A percentile compares a stretch with the other conserved stretches of the same genome.
phyloP scores from a whole-genome alignment of 164 flowering plant species.

The Tinospora cordifolia region DNA sequence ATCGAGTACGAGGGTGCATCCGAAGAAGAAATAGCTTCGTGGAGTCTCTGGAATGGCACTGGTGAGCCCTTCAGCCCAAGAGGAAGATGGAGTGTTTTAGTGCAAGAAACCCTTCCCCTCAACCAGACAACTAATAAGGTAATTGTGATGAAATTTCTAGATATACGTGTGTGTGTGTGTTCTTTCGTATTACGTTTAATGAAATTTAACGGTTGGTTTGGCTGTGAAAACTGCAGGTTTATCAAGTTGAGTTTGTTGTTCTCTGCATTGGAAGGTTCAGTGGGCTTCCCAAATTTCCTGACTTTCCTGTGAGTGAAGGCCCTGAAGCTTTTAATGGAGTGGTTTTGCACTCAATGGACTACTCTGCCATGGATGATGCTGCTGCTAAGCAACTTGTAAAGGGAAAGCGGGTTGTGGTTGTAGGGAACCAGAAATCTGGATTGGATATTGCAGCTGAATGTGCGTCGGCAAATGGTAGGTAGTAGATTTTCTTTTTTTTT shows the following conservation, averaged over 20 bases:
- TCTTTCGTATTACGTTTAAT: no score
- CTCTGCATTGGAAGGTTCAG: conserved; percentile 47
- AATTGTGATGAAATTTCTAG: no score
- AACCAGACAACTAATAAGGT: no score
- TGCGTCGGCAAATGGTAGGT: conserved; percentile 31
- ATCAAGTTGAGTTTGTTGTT: conserved; percentile 43
- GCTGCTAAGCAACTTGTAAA: conserved; percentile 28
- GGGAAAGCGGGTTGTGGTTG: conserved; percentile 34
- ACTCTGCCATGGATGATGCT: conserved; percentile 39
- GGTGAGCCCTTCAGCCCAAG: conserved; percentile 28
- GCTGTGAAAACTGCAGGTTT: no score
- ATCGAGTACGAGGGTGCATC: conserved; percentile 27
- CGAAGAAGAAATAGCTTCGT: conserved; percentile 24
- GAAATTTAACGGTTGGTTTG: no score
- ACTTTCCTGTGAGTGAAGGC: conserved; percentile 34
- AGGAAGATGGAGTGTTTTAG: conserved; percentile 31
- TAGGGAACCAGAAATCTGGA: conserved; percentile 54
- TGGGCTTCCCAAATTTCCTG: conserved; percentile 45
- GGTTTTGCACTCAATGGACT: conserved; percentile 59
- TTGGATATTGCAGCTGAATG: conserved; percentile 42
- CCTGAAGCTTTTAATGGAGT: conserved; percentile 43
- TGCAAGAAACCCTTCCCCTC: conserved; percentile 26
- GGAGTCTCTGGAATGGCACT: conserved; percentile 36
- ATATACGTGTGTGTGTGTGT: no score
- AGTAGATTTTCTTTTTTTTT: no score